Percentiles rank a stretch among this genome's conserved stretches.
These are phyloP conservation scores for Pythium pyrilobum DNA, from an alignment of 352 stramenopile species.

Conservation along the genomic window DNA sequence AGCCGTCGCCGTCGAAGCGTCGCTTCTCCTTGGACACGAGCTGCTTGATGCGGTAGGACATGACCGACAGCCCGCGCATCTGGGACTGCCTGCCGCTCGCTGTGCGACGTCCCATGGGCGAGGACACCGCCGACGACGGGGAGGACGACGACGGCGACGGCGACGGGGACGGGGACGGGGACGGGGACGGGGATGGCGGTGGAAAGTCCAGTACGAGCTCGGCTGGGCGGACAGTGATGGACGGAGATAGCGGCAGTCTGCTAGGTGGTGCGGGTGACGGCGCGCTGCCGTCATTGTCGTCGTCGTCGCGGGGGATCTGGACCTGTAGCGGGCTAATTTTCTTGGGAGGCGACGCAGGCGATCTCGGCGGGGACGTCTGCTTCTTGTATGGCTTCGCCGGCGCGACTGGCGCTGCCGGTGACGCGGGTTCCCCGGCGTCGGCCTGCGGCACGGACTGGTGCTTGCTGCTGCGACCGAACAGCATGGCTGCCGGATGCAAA, in stretches of 20 bases:
- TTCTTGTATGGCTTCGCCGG: background rate
- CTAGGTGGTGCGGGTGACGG: background rate
- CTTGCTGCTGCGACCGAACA: constrained; percentile 7
- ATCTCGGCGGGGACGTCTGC: background rate
- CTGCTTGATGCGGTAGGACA: constrained; percentile 67
- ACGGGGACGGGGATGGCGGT: constrained; percentile 1
- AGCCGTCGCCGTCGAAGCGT: constrained; percentile 81
- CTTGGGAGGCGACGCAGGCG: background rate
- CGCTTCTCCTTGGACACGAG: constrained; percentile 90
- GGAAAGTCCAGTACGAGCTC: constrained; percentile 13
- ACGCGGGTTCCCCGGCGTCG: background rate
- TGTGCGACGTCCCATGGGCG: background rate
- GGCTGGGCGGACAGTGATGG: constrained; percentile 8
- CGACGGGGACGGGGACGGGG: background rate
- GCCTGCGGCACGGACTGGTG: background rate
- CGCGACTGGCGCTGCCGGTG: background rate
- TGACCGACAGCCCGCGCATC: constrained; percentile 33
- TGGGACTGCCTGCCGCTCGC: constrained; percentile 22
- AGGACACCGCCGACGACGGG: background rate
- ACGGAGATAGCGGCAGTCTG: constrained; percentile 3
- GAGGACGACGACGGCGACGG: constrained; percentile 2
- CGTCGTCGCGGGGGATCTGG: constrained; percentile 8
- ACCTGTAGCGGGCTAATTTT: constrained; percentile 16
- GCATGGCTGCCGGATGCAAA: constrained; percentile 1
- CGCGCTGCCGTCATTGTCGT: background rate